These are phyloP conservation scores for Blastobotrys persicus DNA, from an alignment of 1,139 yeast genomes.

Conservation along the genomic window DNA sequence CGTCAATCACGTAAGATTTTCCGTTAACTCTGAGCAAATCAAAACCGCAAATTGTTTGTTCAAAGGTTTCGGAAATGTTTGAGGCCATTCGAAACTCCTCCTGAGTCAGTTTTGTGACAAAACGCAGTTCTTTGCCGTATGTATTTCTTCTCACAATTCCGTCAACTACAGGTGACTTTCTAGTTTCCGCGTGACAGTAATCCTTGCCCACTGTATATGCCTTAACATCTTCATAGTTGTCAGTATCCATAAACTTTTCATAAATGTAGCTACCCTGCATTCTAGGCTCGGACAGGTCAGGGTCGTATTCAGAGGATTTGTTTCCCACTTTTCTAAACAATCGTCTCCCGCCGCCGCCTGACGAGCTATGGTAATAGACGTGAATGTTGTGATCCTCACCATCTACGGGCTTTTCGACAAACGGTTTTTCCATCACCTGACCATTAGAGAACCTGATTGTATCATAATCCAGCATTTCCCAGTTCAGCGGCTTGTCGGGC, in stretches of 20 bases:
- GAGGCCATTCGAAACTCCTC: slow-evolving; percentile 80
- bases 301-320: slow-evolving; percentile 95
- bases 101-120: slow-evolving; percentile 71
- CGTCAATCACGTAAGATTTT: slow-evolving; percentile 90
- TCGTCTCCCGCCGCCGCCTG: slow-evolving; percentile 97
- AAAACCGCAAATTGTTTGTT: slow-evolving; percentile 97
- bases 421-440: slow-evolving; percentile 72
- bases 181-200: slow-evolving; percentile 95
- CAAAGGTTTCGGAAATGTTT: slow-evolving; percentile 69
- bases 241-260: slow-evolving; percentile 96
- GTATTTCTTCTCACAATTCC: slow-evolving; percentile 97
- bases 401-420: slow-evolving; percentile 97
- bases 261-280: slow-evolving; percentile 90
- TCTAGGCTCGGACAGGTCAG: slow-evolving; percentile 68
- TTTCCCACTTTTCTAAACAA: slow-evolving; percentile 95
- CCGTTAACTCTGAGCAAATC: slow-evolving; percentile 89
- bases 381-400: slow-evolving; percentile 98
- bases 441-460: slow-evolving; percentile 75
- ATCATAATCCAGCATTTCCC: slow-evolving; percentile 77
- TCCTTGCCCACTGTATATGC: slow-evolving; percentile 93
- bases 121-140: slow-evolving; percentile 94
- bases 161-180: slow-evolving; percentile 98
- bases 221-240: slow-evolving; percentile 96
- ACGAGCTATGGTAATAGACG: slow-evolving; percentile 80
- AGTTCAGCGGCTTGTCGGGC: slow-evolving; percentile 58